Evolutionary conservation across 2,329 filamentous ascomycete species (phyloP).

Genomic region (Penicillium sp.): DNA sequence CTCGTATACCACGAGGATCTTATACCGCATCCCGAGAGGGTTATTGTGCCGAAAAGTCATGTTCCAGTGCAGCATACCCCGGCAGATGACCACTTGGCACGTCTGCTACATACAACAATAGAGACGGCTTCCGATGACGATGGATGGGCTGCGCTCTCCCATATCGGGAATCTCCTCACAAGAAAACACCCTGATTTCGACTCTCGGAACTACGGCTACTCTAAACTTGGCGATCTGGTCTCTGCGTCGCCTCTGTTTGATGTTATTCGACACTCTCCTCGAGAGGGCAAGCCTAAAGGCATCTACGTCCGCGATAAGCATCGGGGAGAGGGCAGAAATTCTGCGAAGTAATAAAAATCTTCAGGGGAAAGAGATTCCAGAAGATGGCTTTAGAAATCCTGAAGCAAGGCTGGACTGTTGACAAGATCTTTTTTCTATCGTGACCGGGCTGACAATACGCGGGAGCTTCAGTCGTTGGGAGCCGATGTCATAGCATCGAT

Average conservation of each 20-base stretch:
- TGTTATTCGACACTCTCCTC: neutral
- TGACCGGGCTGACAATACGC: no score
- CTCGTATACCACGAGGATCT: slow-evolving; percentile 8
- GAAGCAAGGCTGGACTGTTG: no score
- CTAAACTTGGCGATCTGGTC: slow-evolving; percentile 12
- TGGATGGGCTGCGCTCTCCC: slow-evolving; percentile 16
- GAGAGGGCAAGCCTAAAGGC: neutral
- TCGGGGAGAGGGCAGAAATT: neutral
- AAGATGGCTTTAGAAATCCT: no score
- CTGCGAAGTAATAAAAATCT: no score
- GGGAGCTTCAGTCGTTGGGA: no score
- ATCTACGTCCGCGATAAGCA: slow-evolving; percentile 12
- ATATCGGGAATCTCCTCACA: slow-evolving; percentile 11
- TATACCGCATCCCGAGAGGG: slow-evolving; percentile 4
- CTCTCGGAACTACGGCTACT: slow-evolving; percentile 9
- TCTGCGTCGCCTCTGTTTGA: slow-evolving; percentile 6
- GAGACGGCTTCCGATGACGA: slow-evolving; percentile 13
- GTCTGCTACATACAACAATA: slow-evolving; percentile 8
- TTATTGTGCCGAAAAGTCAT: neutral
- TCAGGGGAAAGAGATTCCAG: no score
- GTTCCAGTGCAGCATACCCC: neutral
- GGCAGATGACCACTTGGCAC: slow-evolving; percentile 4
- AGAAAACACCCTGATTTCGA: slow-evolving; percentile 16
- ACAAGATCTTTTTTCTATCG: no score
- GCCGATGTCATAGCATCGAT: no score